phyloP scores from a whole-genome alignment of 768 basidiomycete species.

The Holtermannia corniformis region DNA sequence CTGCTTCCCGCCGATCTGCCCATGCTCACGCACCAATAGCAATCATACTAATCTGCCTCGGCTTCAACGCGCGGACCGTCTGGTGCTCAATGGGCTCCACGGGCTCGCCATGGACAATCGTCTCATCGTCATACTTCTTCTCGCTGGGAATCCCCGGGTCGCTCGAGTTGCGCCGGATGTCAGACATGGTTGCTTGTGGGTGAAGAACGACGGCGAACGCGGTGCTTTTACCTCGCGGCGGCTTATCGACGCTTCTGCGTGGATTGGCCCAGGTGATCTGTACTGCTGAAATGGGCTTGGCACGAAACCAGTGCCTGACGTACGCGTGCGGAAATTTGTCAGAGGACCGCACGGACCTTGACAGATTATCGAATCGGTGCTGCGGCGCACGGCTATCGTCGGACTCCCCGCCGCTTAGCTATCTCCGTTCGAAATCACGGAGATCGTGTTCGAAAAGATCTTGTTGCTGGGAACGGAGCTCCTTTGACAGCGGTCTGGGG shows the following conservation, averaged over 20 bases:
- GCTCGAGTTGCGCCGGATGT: background rate
- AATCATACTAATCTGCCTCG: slow-evolving; percentile 37
- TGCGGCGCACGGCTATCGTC: background rate
- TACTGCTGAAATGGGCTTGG: too few species aligned
- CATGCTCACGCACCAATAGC: slow-evolving; percentile 32
- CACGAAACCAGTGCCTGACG: background rate
- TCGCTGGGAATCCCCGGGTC: background rate
- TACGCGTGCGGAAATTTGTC: too few species aligned
- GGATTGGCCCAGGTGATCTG: too few species aligned
- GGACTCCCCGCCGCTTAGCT: too few species aligned
- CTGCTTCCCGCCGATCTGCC: background rate
- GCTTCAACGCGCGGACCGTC: slow-evolving; percentile 18
- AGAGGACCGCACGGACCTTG: too few species aligned
- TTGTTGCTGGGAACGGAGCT: background rate
- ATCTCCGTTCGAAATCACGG: background rate
- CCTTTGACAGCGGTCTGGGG: background rate
- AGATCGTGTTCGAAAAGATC: background rate
- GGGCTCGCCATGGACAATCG: slow-evolving; percentile 1
- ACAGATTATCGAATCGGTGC: background rate
- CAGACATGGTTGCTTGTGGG: background rate
- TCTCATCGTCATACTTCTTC: background rate
- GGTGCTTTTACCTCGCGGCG: too few species aligned
- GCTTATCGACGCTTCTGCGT: too few species aligned
- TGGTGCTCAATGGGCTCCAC: slow-evolving; percentile 14
- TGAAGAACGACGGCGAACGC: background rate